phyloP scores from a whole-genome alignment of 345 rosid species.

The Corchorus capsularis region DNA sequence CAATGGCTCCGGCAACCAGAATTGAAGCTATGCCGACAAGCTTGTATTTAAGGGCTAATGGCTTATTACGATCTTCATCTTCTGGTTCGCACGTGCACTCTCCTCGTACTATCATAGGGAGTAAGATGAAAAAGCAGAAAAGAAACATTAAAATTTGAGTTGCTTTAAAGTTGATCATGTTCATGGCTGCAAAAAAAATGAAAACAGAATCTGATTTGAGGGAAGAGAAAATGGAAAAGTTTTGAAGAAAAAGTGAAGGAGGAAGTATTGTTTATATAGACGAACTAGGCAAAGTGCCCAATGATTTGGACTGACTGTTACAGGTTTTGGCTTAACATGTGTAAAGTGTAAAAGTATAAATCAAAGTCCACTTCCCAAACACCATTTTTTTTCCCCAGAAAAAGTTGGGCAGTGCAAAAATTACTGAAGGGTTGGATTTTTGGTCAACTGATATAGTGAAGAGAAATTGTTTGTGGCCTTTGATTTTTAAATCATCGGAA shows the following conservation, averaged over 20 bases:
- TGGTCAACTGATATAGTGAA: not conserved
- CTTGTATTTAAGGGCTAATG: constrained; percentile 41
- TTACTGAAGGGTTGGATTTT: no score
- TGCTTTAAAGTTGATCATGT: not conserved
- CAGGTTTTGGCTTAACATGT: no score
- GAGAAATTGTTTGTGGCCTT: not conserved
- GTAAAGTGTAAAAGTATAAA: no score
- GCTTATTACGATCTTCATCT: not conserved
- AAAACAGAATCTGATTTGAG: not conserved
- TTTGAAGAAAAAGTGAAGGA: not conserved
- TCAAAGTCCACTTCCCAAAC: not conserved
- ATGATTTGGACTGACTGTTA: no score
- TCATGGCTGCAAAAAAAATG: constrained; percentile 1
- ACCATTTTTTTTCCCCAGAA: no score
- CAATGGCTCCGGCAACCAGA: constrained; percentile 47
- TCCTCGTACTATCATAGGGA: constrained; percentile 23
- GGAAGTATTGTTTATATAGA: no score
- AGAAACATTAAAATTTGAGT: not conserved
- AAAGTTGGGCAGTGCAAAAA: no score
- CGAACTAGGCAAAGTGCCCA: no score
- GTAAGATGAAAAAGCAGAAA: not conserved
- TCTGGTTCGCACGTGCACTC: constrained; percentile 33
- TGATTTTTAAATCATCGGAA: not conserved
- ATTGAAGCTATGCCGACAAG: constrained; percentile 47
- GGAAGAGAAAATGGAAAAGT: not conserved